Evolutionary conservation across 495 filamentous ascomycete species (phyloP).

Genomic region (Neurospora intermedia): DNA sequence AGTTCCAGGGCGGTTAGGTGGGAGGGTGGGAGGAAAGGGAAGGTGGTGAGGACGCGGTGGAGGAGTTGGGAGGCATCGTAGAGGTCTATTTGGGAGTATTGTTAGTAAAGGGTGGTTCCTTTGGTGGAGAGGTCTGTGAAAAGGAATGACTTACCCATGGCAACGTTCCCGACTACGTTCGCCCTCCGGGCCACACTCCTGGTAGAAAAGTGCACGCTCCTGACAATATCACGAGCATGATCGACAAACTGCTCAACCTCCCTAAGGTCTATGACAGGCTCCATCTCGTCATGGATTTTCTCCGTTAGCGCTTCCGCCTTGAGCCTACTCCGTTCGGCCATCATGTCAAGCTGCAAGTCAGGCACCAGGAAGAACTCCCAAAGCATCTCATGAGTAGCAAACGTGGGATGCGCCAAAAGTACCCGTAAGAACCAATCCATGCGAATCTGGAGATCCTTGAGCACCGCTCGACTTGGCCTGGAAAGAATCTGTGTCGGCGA

Average conservation of each 20-base stretch:
- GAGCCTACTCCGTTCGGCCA: constrained; percentile 74
- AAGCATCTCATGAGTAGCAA: constrained; percentile 91
- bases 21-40: constrained; percentile 54
- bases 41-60: constrained; percentile 44
- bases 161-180: constrained; percentile 44
- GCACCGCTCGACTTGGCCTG: constrained; percentile 73
- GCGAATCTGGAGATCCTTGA: constrained; percentile 78
- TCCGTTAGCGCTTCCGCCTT: constrained; percentile 79
- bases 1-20: constrained; percentile 62
- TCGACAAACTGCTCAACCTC: constrained; percentile 90
- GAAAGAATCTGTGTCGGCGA: constrained; percentile 90
- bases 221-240: constrained; percentile 79
- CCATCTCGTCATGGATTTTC: constrained; percentile 76
- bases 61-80: constrained; percentile 55
- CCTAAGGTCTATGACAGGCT: constrained; percentile 73
- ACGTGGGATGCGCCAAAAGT: constrained; percentile 80
- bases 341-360: constrained; percentile 79
- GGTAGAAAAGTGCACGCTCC: constrained; percentile 70
- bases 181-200: constrained; percentile 65
- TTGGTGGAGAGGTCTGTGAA: constrained; percentile 8
- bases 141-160: constrained; percentile 39
- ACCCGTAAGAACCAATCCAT: constrained; percentile 81
- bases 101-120: constrained; percentile 23
- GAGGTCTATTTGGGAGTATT: constrained; percentile 41
- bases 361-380: constrained; percentile 99